phyloP scores from a whole-genome alignment of 768 basidiomycete genomes.

The Crucibulum laeve region DNA sequence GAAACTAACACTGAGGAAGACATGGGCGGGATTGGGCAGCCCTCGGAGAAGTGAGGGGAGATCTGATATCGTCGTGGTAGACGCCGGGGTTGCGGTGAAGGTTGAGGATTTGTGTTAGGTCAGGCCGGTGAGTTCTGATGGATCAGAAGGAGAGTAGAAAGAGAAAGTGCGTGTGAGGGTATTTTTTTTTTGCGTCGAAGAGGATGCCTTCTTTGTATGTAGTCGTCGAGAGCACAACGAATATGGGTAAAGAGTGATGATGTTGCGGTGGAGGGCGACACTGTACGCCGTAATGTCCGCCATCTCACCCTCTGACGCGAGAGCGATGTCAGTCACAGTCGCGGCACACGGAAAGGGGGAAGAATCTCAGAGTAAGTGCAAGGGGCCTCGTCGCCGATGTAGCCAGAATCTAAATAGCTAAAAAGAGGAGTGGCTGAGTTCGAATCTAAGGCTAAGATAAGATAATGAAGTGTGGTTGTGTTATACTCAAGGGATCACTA shows the following conservation, averaged over 20 bases:
- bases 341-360: too few relatives aligned
- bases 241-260: conserved; percentile 88
- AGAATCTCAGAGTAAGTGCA: too few relatives aligned
- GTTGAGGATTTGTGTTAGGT: conserved; percentile 38
- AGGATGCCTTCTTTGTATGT: conserved; percentile 85
- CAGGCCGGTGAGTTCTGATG: conserved; percentile 26
- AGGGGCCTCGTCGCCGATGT: too few relatives aligned
- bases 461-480: too few relatives aligned
- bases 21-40: conserved; percentile 57
- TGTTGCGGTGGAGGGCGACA: conserved; percentile 94
- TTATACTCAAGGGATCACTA: too few relatives aligned
- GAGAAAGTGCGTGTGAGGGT: conserved; percentile 81
- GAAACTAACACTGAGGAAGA: conserved; percentile 94
- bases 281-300: too few relatives aligned
- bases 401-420: too few relatives aligned
- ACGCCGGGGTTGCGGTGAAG: conserved; percentile 95
- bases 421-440: too few relatives aligned
- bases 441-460: too few relatives aligned
- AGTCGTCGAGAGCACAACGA: conserved; percentile 96
- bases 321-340: too few relatives aligned
- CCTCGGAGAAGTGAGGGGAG: conserved; percentile 71
- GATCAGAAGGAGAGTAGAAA: not conserved
- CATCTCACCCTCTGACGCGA: too few relatives aligned
- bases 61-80: conserved; percentile 75
- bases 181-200: conserved; percentile 97